phyloP scores from a whole-genome alignment of 2,329 filamentous ascomycete genomes.

The Reticulascus tulasneorum region DNA sequence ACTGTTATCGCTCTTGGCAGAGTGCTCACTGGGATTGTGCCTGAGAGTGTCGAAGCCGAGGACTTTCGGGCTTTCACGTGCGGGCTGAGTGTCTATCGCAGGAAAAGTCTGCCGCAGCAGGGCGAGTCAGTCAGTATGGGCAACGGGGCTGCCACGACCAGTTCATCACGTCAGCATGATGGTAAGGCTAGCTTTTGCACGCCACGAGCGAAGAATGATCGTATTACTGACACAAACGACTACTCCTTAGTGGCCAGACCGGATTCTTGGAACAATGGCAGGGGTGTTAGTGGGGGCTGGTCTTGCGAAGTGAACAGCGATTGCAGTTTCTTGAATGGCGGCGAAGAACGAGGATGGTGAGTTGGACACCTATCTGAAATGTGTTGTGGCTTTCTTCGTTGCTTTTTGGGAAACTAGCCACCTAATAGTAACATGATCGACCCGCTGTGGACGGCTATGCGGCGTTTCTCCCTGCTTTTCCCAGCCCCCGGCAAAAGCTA shows the following conservation, averaged over 20 bases:
- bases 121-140: no score
- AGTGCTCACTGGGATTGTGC: slow-evolving; percentile 73
- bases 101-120: slow-evolving; percentile 17
- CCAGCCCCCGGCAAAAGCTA: not conserved
- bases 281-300: slow-evolving; percentile 74
- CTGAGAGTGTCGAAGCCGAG: slow-evolving; percentile 64
- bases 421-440: no score
- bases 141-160: no score
- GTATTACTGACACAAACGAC: no score
- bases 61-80: slow-evolving; percentile 87
- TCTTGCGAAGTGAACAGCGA: slow-evolving; percentile 76
- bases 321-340: slow-evolving; percentile 73
- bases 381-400: not conserved
- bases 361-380: no score
- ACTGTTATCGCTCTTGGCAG: slow-evolving; percentile 83
- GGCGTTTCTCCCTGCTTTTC: slow-evolving; percentile 4
- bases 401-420: no score
- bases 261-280: slow-evolving; percentile 54
- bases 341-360: slow-evolving; percentile 86
- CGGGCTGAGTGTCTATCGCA: slow-evolving; percentile 64
- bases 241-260: no score
- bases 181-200: no score
- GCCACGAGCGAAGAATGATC: no score
- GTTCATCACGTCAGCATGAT: no score
- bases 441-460: not conserved